Percentiles rank a stretch among this genome's conserved stretches.
Evolutionary conservation across 2,329 filamentous ascomycete species (phyloP).

Genomic region (Cordyceps pruinosa): DNA sequence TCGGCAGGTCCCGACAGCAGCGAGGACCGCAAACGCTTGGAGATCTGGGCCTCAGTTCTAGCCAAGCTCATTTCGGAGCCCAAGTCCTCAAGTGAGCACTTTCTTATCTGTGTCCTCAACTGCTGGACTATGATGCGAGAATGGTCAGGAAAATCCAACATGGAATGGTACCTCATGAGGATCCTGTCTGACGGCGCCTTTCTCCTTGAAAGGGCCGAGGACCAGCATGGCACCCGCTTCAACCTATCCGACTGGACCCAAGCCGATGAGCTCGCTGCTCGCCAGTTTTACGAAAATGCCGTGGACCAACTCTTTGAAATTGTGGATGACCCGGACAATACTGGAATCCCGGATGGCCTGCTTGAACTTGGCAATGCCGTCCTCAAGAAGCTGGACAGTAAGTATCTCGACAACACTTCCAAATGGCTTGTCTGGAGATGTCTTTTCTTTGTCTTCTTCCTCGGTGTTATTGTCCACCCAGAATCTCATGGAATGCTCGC

Average conservation of each 20-base stretch:
- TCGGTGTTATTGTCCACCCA: conserved; percentile 78
- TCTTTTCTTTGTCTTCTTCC: conserved; percentile 83
- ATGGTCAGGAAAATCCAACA: conserved; percentile 82
- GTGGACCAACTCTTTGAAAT: conserved; percentile 77
- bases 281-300: conserved; percentile 82
- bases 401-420: conserved; percentile 66
- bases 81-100: conserved; percentile 69
- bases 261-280: conserved; percentile 73
- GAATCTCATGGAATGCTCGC: conserved; percentile 75
- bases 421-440: conserved; percentile 85
- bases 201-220: conserved; percentile 76
- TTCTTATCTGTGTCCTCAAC: conserved; percentile 78
- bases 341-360: conserved; percentile 79
- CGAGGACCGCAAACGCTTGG: conserved; percentile 71
- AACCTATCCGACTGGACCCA: conserved; percentile 66
- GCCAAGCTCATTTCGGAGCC: conserved; percentile 74
- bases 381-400: conserved; percentile 65
- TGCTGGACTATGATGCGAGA: conserved; percentile 80
- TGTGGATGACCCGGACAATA: conserved; percentile 75
- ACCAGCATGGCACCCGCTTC: conserved; percentile 64
- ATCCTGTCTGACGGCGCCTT: conserved; percentile 90
- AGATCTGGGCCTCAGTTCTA: conserved; percentile 83
- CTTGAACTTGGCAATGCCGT: conserved; percentile 81
- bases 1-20: conserved; percentile 73
- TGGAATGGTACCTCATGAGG: conserved; percentile 94